Evolutionary conservation across 1,139 yeast species (phyloP), one percentile per base, ranked within the genome.

Genomic region (Hansenula lynferdii): DNA sequence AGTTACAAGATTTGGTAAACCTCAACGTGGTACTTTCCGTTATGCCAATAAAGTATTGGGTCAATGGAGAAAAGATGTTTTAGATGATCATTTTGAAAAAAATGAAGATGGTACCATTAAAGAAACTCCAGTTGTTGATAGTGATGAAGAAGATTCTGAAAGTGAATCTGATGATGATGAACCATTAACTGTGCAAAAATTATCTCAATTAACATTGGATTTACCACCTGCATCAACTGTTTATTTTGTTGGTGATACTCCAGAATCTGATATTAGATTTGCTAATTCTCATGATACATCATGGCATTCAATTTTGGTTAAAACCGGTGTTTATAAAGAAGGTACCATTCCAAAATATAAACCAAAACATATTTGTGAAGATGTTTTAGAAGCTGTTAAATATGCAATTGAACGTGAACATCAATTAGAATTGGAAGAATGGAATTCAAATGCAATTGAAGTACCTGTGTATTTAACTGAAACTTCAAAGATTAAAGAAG

Each of bases 211-310:
- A 39, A 60, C 64, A 1, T 42, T 78, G 50, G 80, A 80, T 47
- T 67, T 84, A 47, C 94, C 94, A 11, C 89, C 90, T 11, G 89
- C 92, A 3, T 80, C 87, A 6, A 83, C 92, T 0, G 94, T 85
- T 16, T 85, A 85, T 60, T 85, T 85, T 65, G 94, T 85, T 35
- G 95, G 95, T 50, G 95, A 85, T 58, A 85, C 95, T n/a, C 95
- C 95, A 14, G 95, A 85, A 61, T 81, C 90, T 5, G 95, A 85
- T 61, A 85, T 85, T 48, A 70, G 94, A 57, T 85, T 85, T 63
- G 95, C 95, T 39, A 85, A 85, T 64, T 78, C 89, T 18, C 92
- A 84, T 60, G 95, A 85, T 57, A 75, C 74, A 43, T 77, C 86
- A 31, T 85, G 95, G 95, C 79, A 72, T 60, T 84, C 94, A 17